Evolutionary conservation across 1,284 basidiomycete genomes (phyloP), one percentile per base, ranked within the genome.

Genomic region (Hemileia vastatrix): DNA sequence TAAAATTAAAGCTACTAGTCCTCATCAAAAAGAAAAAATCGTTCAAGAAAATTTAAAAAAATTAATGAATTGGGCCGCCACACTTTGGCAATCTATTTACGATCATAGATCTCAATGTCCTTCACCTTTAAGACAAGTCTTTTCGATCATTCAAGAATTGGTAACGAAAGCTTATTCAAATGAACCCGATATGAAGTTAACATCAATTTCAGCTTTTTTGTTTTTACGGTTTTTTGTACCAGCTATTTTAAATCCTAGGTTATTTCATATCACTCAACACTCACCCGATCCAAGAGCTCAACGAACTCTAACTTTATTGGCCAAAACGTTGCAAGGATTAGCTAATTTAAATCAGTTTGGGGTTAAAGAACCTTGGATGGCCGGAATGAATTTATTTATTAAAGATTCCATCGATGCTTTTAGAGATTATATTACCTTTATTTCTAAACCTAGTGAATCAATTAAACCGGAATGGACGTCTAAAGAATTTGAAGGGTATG

Each of bases 261-360:
- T 53, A 21, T 65, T 64, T 81, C 82, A 1, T 83, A 83, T 71
- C 73, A 77, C 63, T 83, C 85, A 40, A 31, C 64, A 73, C 11
- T 69, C 67, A 78, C 19, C 60, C 13, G 40, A 65, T 18, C 82
- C 65, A 82, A 90, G 77, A 86, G 83, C 72, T 70, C 81, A 53
- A 0, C 73, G 31, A 89, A 84, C 23, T 88, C 90, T 53, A 93
- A 99, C 77, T 81, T 93, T 64, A 88, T 96, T 68, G 81, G 86
- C 11, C 81, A 86, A 61, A 23, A 62, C 60, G 3, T 96, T 92
- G 77, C 82, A 86, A 70, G 92, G 96, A 76, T 83, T 87, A 67
- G 86, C 88, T 0, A 82, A 89, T 1, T 88, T 98, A 72, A 80
- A 82, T 5, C 9, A 49, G n/a, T 75, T 75, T 65, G 72, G 72